Conservation (phyloP, 2,329 filamentous ascomycete genomes). For the Simplicillium sp. region DNA sequence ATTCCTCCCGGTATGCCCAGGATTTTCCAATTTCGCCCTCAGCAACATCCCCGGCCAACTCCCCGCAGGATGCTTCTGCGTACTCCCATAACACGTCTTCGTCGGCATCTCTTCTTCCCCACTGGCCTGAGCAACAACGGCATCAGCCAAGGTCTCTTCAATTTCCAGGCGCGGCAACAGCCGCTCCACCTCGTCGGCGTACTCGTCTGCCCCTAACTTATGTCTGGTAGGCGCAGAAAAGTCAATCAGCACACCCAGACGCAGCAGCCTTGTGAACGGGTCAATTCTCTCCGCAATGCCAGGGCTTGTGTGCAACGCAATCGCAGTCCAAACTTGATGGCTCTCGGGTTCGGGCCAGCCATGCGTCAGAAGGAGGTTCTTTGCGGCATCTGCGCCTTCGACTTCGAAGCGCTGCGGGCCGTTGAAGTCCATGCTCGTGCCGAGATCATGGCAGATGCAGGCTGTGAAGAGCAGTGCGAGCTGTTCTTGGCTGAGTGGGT, state of each 20-base stretch:
- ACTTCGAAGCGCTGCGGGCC: constrained; percentile 24
- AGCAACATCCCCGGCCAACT: constrained; percentile 22
- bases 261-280: constrained; percentile 18
- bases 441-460: constrained; percentile 25
- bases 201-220: constrained; percentile 3
- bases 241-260: constrained; percentile 21
- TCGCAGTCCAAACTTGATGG: constrained; percentile 23
- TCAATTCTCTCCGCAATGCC: constrained; percentile 26
- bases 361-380: constrained; percentile 15
- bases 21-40: constrained; percentile 18
- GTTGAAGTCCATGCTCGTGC: constrained; percentile 18
- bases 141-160: constrained; percentile 15
- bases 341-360: constrained; percentile 12
- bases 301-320: constrained; percentile 22
- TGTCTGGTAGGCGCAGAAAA: constrained; percentile 13
- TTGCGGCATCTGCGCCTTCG: constrained; percentile 20
- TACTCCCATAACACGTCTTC: constrained; percentile 14
- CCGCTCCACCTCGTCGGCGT: constrained; percentile 10
- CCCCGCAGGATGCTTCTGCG: constrained; percentile 17
- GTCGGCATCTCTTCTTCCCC: constrained; percentile 9
- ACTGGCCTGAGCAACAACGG: constrained; percentile 17
- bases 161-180: constrained; percentile 15
- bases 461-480: constrained; percentile 21
- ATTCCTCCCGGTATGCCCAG: constrained; percentile 15
- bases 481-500: constrained; percentile 5